These are phyloP conservation scores for Plectosphaerella cucumerina DNA, from an alignment of 2,329 filamentous ascomycete species.

Conservation along the genomic window DNA sequence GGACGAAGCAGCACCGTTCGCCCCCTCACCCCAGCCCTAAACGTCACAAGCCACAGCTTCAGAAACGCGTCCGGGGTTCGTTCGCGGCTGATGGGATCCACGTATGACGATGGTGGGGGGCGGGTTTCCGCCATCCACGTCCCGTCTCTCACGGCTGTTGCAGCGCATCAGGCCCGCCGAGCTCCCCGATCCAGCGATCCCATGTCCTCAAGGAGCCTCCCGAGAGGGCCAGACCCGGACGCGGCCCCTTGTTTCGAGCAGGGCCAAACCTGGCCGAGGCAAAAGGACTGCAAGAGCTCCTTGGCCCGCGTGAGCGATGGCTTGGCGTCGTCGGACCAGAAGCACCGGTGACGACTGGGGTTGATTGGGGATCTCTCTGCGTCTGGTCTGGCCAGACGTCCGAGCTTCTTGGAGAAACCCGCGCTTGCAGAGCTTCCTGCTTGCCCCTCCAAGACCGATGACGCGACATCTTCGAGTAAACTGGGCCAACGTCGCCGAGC, in stretches of 20 bases:
- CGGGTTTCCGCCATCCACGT: neutral
- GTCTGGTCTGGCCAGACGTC: neutral
- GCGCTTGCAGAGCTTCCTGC: conserved; percentile 10
- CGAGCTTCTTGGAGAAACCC: too few species aligned
- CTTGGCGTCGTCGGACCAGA: conserved; percentile 7
- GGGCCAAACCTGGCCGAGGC: conserved; percentile 2
- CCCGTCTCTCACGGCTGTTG: too few species aligned
- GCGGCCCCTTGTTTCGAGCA: too few species aligned
- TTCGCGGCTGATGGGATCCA: neutral
- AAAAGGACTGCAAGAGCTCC: neutral
- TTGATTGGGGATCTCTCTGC: neutral
- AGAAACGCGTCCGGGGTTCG: conserved; percentile 8
- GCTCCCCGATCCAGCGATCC: too few species aligned
- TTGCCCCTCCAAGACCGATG: conserved; percentile 12
- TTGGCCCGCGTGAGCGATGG: neutral
- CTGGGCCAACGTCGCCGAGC: neutral
- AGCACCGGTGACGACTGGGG: conserved; percentile 7
- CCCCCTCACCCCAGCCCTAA: conserved; percentile 9
- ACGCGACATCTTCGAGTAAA: conserved; percentile 6
- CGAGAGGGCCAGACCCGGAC: too few species aligned
- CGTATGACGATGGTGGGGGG: neutral
- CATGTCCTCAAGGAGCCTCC: too few species aligned
- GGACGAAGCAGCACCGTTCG: neutral
- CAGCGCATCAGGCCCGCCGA: too few species aligned
- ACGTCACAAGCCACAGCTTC: conserved; percentile 12